A percentile compares a stretch with the other conserved stretches of the same genome.
Conservation (phyloP, 2,329 filamentous ascomycete genomes). For the Sclerotinia spermophila region DNA sequence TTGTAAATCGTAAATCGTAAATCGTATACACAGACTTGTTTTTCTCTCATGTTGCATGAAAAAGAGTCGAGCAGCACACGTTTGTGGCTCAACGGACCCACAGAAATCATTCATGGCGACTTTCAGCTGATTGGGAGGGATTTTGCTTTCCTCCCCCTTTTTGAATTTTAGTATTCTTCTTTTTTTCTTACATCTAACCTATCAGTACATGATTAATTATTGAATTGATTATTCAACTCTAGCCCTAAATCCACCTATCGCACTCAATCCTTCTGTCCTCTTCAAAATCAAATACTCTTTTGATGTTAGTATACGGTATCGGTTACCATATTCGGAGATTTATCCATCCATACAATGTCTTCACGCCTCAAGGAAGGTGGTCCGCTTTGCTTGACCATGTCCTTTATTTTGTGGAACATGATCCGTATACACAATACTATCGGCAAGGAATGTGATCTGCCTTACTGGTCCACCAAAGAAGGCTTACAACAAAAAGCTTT, state of each 20-base stretch:
- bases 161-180: background rate
- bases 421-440: background rate
- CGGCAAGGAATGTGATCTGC: slow-evolving; percentile 1
- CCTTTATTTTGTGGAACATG: slow-evolving; percentile 1
- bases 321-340: background rate
- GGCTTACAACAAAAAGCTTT: background rate
- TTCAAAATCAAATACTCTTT: background rate
- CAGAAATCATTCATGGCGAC: background rate
- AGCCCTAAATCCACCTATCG: background rate
- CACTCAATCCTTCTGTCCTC: no score
- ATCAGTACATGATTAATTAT: background rate
- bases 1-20: no score
- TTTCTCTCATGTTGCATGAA: background rate
- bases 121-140: background rate
- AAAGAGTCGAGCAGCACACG: slow-evolving; percentile 1
- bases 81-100: slow-evolving; percentile 6
- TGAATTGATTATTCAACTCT: background rate
- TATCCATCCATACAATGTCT: background rate
- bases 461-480: background rate
- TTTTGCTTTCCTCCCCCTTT: background rate
- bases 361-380: slow-evolving; percentile 1
- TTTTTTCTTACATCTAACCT: background rate
- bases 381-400: background rate
- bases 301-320: background rate
- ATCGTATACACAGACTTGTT: background rate